Evolutionary conservation across 208 protist species (phyloP), one percentile per base, ranked within the genome.

Genomic region (Acanthamoeba healyi): DNA sequence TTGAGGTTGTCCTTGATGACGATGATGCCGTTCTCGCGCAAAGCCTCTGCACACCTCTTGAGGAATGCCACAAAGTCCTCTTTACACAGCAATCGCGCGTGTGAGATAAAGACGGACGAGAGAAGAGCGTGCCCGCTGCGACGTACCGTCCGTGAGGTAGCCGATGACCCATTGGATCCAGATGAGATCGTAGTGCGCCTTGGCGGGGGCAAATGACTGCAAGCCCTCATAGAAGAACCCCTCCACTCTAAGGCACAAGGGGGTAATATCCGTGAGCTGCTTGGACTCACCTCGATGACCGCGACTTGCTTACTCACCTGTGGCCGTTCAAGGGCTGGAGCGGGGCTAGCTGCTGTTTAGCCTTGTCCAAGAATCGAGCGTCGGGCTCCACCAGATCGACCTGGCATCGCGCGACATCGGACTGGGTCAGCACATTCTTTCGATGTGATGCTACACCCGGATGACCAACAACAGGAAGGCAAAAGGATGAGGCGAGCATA

Each of bases 101-200:
- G 29, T 38, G 24, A 72, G 17, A 6, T 0, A 44, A n/a, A n/a
- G n/a, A n/a, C n/a, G n/a, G n/a, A n/a, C n/a, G n/a, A n/a, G n/a
- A n/a, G n/a, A n/a, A n/a, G n/a, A n/a, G n/a, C n/a, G n/a, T n/a
- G n/a, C n/a, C n/a, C n/a, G n/a, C n/a, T n/a, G 2, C 6, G 12
- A 15, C 54, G 84, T 51, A 72, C 84, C 67, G 65, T 97, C 96
- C 14, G 58, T 88, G n/a, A 97, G 61, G 70, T 97, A 95, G 67
- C 88, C 92, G 38, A 96, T 95, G 29, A 97, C 96, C 96, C 96
- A 97, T 74, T 97, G 96, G 24, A 97, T 93, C 96, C 96, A 97
- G 40, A 97, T 92, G 44, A 95, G 67, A 91, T 97, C 96, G 70
- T 97, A 97, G 26, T 74, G 34, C 3, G 54, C 9, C n/a, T 67